Base-by-base conservation (phyloP, 164 flowering plant species). In the Annona cherimola region DNA sequence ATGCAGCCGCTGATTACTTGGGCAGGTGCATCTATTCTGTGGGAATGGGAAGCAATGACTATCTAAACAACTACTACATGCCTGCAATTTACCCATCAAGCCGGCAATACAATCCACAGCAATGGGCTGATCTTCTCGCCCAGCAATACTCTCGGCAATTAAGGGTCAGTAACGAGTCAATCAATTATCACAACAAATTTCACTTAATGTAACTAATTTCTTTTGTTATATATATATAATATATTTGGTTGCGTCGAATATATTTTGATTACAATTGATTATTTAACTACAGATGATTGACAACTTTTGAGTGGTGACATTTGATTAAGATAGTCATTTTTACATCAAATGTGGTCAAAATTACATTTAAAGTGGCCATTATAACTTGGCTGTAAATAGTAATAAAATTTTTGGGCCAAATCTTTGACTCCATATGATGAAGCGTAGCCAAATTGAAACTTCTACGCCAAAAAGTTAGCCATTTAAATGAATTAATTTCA, bases 41-140 rank as follows among this genome's bases (percentile, higher is more conserved):
- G 2, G 79, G 75, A 55, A 68, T 81, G 72, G 88, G 88, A 18
- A 84, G 81, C 65, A 88, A 88, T 57, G 92, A 88, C 61, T 88
- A 86, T 73, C 79, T 88, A 8, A 79, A 76, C 76, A 85, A 85
- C 74, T 88, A 86, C 75, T 82, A 84, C 82, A 77, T 84, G 84
- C 89, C 89, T 3, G 41, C 14, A 2, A 69, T 55, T 60, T 94
- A 94, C 80, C 59, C 85, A 11, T 81, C 86, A 0, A 78, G 89
- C 71, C 75, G 80, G 4, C 87, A 68, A 2, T 91, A 71, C 77
- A 83, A 84, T 0, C 89, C 96, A 0, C 87, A 83, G 20, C 85
- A 86, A 63, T 94, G 76, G 12, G 97, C 98, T 4, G 73, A 80
- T 45, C 79, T 78, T 66, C 91, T 94, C 11, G 79, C 85, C 71